Conservation (phyloP, 129 eudicot genomes). For the Lactuca saligna region DNA sequence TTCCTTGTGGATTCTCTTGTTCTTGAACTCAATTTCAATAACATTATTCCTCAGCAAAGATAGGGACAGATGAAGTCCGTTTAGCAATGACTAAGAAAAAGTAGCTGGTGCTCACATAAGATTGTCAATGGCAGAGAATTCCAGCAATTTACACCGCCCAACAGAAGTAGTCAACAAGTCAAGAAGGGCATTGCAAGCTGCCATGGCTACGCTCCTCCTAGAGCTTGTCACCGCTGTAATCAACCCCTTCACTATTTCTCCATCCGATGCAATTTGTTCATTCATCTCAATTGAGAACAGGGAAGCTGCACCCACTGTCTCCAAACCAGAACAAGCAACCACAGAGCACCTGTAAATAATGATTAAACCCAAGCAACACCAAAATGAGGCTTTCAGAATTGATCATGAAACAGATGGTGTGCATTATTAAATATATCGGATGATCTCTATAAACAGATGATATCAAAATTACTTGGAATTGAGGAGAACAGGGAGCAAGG, state of each 20-base stretch:
- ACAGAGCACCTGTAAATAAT: constrained; percentile 38
- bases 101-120: constrained; percentile 58
- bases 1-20: not conserved
- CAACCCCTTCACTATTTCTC: constrained; percentile 53
- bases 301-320: constrained; percentile 58
- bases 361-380: not conserved
- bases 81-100: constrained; percentile 10
- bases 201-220: constrained; percentile 38
- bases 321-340: constrained; percentile 41
- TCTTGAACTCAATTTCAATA: not conserved
- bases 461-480: constrained; percentile 41
- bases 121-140: constrained; percentile 43
- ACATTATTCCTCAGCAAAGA: not conserved
- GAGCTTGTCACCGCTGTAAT: constrained; percentile 35
- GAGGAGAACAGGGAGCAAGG: constrained; percentile 54
- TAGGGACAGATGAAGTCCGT: not conserved
- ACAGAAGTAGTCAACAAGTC: constrained; percentile 60
- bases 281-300: constrained; percentile 63
- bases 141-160: constrained; percentile 53
- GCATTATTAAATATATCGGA: constrained; percentile 16
- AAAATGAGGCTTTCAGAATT: not conserved
- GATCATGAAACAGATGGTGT: constrained; percentile 22
- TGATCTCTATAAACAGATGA: not conserved
- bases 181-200: constrained; percentile 65
- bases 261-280: constrained; percentile 67